Evolutionary conservation across 1,139 yeast genomes (phyloP).

Genomic region (Suhomyces yuchorum): DNA sequence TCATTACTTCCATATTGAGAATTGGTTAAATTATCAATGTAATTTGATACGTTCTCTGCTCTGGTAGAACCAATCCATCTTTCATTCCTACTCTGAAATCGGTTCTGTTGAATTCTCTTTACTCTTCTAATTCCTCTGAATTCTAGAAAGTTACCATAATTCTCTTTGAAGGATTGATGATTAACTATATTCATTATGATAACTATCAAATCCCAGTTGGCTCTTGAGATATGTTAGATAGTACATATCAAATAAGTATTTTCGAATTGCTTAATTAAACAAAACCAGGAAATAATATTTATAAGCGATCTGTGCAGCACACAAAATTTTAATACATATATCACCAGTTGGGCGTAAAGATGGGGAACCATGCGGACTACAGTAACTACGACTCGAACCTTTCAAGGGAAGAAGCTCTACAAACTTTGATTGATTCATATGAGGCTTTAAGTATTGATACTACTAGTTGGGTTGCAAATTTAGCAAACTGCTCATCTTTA

Average conservation of each 20-base stretch:
- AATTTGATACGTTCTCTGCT: not conserved
- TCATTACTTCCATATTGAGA: not conserved
- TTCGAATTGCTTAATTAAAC: not conserved
- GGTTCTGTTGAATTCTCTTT: not conserved
- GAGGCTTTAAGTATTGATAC: conserved; percentile 64
- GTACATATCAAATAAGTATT: not conserved
- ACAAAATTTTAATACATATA: not conserved
- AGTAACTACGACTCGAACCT: conserved; percentile 43
- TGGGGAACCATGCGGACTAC: conserved; percentile 63
- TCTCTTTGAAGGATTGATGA: not conserved
- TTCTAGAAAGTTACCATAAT: not conserved
- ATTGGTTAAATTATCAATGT: not conserved
- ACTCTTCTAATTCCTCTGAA: conserved; percentile 5
- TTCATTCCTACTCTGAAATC: not conserved
- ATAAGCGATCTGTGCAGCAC: not conserved
- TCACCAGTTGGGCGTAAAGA: not conserved
- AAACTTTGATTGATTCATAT: conserved; percentile 60
- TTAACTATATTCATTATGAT: not conserved
- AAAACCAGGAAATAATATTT: not conserved
- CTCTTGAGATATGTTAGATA: not conserved
- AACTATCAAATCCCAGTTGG: not conserved
- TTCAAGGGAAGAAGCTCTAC: conserved; percentile 59
- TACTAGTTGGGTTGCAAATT: conserved; percentile 83
- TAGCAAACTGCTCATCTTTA: conserved; percentile 82
- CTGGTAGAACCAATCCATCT: not conserved